Base-by-base conservation (phyloP, 179 eudicot genomes). In the Drosera spatulata region DNA sequence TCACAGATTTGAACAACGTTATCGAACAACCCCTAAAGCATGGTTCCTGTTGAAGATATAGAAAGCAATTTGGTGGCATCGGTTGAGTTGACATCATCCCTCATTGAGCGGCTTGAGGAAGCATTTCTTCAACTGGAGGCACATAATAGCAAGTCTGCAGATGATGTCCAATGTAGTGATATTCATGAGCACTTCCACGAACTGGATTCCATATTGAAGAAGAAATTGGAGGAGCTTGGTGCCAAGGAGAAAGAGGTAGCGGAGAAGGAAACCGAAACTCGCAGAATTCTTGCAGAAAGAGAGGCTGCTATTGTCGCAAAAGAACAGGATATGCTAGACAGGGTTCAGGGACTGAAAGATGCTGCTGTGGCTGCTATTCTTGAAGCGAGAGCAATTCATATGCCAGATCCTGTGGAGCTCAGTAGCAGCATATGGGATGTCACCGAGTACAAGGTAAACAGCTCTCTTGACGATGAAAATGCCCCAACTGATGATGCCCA, bases 341-440 rank as follows among this genome's bases (percentile, higher is more conserved):
- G 60, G 50, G 66, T 83, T 55, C 94, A 86, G 70, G 89, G 75
- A 51, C 69, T 84, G 14, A 85, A 81, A 74, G 85, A 86, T 77
- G 77, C 76, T 67, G 85, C 93, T 53, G 84, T 78, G 59, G 73
- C 77, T 63, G 75, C 79, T 59, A 82, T 85, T 70, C 59, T 48
- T 12, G 82, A 77, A 65, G 72, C 82, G 57, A 64, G 72, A 64
- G 75, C 65, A 51, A 66, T 14, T 12, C 62, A 65, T 62, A 55
- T 47, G 44, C 74, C 74, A 47, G 77, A 61, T 41, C 65, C 72
- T 5, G 38, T 62, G 39, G 74, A 57, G 53, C 48, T 63, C 13
- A 39, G 45, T 59, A 51, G 52, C 50, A 61, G 38, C 22, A 60
- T 58, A 41, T 22, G 33, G 33, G 68, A 72, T 46, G n/a, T 45